Base-by-base conservation (phyloP, 2,329 filamentous ascomycete species). In the Xylaria polymorpha region DNA sequence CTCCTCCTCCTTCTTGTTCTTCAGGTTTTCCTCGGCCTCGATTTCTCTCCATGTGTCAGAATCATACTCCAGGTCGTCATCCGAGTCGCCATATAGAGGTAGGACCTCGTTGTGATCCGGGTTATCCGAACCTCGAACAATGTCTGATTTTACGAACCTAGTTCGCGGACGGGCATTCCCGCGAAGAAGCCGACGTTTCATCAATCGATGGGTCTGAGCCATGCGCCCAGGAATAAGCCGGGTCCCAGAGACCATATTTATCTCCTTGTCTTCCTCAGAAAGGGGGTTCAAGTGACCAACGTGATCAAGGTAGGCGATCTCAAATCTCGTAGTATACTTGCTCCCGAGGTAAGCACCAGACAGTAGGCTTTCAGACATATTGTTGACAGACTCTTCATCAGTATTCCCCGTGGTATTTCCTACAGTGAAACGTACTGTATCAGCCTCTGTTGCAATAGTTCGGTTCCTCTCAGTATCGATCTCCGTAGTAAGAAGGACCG, bases 21-120 rank as follows among this genome's bases (percentile, higher is more conserved):
- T 53, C 25, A 32, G 5, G 67, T 73, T 80, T 48, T 81, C 79
- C 68, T 91, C 88, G 37, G 86, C 81, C 55, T 90, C 84, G 10
- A 92, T 90, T 74, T 92, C 90, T 51, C 80, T 80, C 82, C 85
- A 86, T 0, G 87, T 90, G 43, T 87, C 84, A 12, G 85, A 82
- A 73, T 92, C 90, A 70, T 85, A 87, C 37, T 84, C 84, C 9
- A 85, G 78, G 57, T 83, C 78, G 4, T 85, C 79, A 63, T 83
- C 78, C 2, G 88, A 90, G 3, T 91, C 86, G 5, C 87, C 87
- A 74, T 85, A 87, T 0, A 81, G 25, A 20, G 87, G 86, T 7
- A 87, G 78, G 10, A 82, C 73, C 25, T 85, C 78, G 58, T 86
- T 82, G 58, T 77, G 73, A 29, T 75, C 76, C 7, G 76, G 75